phyloP scores from a whole-genome alignment of 768 basidiomycete species.

The Trametes cingulata region DNA sequence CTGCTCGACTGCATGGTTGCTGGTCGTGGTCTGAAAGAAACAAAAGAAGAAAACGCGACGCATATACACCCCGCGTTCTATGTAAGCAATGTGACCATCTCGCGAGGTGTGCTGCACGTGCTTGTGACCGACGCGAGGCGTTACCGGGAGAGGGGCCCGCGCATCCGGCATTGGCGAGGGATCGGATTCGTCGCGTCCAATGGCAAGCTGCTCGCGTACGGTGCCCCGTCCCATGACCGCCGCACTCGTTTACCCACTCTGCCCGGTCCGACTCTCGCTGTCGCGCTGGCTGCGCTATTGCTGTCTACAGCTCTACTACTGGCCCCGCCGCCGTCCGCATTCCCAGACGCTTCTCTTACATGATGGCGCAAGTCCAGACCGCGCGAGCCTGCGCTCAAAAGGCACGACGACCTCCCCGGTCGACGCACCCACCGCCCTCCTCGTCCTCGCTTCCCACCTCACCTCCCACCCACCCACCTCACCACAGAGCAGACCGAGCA shows the following conservation, averaged over 20 bases:
- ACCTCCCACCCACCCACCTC: neutral
- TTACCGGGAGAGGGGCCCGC: too few relatives aligned
- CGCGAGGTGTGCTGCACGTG: neutral
- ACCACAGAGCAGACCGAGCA: too few relatives aligned
- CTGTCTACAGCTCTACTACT: too few relatives aligned
- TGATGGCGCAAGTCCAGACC: neutral
- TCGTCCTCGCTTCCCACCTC: neutral
- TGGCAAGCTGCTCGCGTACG: slow-evolving; percentile 6
- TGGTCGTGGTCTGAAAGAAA: neutral
- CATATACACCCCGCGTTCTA: too few relatives aligned
- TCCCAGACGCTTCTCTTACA: neutral
- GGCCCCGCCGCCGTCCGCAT: neutral
- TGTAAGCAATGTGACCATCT: too few relatives aligned
- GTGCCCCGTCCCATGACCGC: slow-evolving; percentile 9
- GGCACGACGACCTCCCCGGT: neutral
- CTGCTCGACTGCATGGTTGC: slow-evolving; percentile 2
- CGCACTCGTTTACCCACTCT: neutral
- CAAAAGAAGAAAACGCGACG: too few relatives aligned
- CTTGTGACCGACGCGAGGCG: neutral
- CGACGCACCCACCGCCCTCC: neutral
- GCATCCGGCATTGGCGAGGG: neutral
- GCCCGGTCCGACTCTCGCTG: slow-evolving; percentile 12
- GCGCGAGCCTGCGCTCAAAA: neutral
- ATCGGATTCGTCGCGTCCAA: neutral
- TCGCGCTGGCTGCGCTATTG: too few relatives aligned